phyloP scores from a whole-genome alignment of 2,329 filamentous ascomycete genomes.

The Didymella segeticola region DNA sequence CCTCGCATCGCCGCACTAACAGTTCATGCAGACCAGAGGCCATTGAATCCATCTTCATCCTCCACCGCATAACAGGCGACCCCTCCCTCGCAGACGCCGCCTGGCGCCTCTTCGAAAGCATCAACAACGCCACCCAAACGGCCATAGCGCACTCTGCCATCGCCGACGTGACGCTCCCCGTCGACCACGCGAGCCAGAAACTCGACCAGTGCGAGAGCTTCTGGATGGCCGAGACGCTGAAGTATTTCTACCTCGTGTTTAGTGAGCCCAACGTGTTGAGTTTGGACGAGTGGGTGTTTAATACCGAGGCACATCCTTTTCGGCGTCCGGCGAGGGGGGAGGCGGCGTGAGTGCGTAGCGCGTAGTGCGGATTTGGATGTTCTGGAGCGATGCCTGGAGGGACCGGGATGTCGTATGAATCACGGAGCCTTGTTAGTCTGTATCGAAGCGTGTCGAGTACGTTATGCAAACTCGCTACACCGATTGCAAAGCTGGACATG shows the following conservation, averaged over 20 bases:
- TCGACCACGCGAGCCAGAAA: slow-evolving; percentile 34
- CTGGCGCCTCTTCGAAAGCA: slow-evolving; percentile 82
- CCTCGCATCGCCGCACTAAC: neutral
- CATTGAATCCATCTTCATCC: slow-evolving; percentile 86
- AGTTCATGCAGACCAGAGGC: slow-evolving; percentile 72
- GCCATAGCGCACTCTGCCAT: slow-evolving; percentile 74
- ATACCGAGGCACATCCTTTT: slow-evolving; percentile 63
- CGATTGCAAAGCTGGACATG: too few species aligned
- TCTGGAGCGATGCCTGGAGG: too few species aligned
- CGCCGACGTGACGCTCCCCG: slow-evolving; percentile 62
- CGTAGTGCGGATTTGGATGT: neutral
- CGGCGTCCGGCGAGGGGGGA: slow-evolving; percentile 40
- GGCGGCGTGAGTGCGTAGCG: neutral
- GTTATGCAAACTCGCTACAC: too few species aligned
- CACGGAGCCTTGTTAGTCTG: too few species aligned
- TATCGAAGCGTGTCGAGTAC: too few species aligned
- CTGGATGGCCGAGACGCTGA: slow-evolving; percentile 89
- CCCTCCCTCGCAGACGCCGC: slow-evolving; percentile 77
- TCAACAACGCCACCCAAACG: slow-evolving; percentile 71
- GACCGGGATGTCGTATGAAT: too few species aligned
- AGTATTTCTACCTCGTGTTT: slow-evolving; percentile 89
- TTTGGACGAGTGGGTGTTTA: slow-evolving; percentile 72
- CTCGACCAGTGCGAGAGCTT: slow-evolving; percentile 68
- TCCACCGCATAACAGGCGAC: slow-evolving; percentile 89
- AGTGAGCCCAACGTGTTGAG: slow-evolving; percentile 69